Evolutionary conservation across 176 grass and related monocot genomes (phyloP).

Genomic region (Oryza meyeriana): DNA sequence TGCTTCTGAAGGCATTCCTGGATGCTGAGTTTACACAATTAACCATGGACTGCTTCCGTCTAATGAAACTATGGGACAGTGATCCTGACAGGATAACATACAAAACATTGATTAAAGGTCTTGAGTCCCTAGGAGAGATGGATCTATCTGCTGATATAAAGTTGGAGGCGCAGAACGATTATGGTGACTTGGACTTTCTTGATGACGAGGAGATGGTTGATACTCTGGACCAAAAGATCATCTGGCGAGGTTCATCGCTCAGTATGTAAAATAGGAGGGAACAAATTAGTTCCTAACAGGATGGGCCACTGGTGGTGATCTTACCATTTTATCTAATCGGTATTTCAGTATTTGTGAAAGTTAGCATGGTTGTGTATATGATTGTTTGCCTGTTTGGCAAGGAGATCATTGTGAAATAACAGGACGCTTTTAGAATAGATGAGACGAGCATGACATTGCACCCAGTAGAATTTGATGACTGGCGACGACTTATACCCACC

Average conservation of each 20-base stretch:
- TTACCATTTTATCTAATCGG: background rate
- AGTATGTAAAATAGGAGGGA: background rate
- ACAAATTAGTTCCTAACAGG: constrained; percentile 6
- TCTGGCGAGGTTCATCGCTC: background rate
- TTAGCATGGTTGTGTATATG: background rate
- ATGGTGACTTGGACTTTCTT: constrained; percentile 52
- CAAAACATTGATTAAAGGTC: constrained; percentile 52
- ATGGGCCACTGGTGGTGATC: background rate
- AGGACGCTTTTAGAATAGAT: background rate
- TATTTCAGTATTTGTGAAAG: background rate
- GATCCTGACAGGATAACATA: constrained; percentile 74
- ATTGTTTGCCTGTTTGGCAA: background rate
- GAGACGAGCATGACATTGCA: background rate
- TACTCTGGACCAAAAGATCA: background rate
- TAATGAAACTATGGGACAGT: constrained; percentile 82
- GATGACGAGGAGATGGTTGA: constrained; percentile 35
- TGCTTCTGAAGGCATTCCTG: constrained; percentile 55
- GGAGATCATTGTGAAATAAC: background rate
- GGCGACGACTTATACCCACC: constrained; percentile 7
- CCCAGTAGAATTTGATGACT: constrained; percentile 1
- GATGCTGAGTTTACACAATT: constrained; percentile 54
- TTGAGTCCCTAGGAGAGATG: constrained; percentile 58
- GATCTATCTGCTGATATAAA: constrained; percentile 48
- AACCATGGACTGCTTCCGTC: constrained; percentile 67
- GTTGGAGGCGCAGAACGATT: constrained; percentile 59